Base-by-base conservation (phyloP, 2,329 filamentous ascomycete genomes). In the Arthroderma sp. region DNA sequence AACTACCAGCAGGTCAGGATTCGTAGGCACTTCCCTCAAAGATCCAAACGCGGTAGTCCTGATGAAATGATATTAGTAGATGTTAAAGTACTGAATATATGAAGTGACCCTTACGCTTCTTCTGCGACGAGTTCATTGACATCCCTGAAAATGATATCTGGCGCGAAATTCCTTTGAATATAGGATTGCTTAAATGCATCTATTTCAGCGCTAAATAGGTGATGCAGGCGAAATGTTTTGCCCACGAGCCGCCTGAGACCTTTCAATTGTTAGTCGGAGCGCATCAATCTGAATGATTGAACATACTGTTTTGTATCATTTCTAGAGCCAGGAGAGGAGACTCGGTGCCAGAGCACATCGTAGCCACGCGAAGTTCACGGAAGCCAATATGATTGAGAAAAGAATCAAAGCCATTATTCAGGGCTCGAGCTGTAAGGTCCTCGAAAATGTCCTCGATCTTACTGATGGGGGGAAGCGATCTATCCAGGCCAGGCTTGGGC, bases 261-360 rank as follows among this genome's bases (percentile, higher is more conserved):
- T 66, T 66, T 56, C 17, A 21, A 58, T 31, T 41, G 33, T 59
- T 41, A 56, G 28, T 28, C 43, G 51, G n/a, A 38, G 23, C 15
- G 56, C 21, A 23, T n/a, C 2, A 13, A 41, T 5, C 17, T 31
- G 19, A 11, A 51, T 39, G 4, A 43, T 4, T 28, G 11, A 41
- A 66, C 64, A 67, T 66, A 70, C 77, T 71, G 15, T 79, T 72
- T 39, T 71, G 68, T 49, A 88, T 70, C 67, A 84, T 73, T 13
- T 81, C 72, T 13, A 89, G 66, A 0, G 84, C 83, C 1, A 90
- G 74, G 1, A 91, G 71, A 0, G 87, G 87, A 3, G 82, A 82
- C 63, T 91, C 87, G 0, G 87, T 91, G 0, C 87, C 87, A 1
- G 86, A 90, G 66, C 86, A 91, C 74, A 90, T 81, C 0, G 87